Conservation (phyloP, 208 protist species). For the Leishmania major region DNA sequence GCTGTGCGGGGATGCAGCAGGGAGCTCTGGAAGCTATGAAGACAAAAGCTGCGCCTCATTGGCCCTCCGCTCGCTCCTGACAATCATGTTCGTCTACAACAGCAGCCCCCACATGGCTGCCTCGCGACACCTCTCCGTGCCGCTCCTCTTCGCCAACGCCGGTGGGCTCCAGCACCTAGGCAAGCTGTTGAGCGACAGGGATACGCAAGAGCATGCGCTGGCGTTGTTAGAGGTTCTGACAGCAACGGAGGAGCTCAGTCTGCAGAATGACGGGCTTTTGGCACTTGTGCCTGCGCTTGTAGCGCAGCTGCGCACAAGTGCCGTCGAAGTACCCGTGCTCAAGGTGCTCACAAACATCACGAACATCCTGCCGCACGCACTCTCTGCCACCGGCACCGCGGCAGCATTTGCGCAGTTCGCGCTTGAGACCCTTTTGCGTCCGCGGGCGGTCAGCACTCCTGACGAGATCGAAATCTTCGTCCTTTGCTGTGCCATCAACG, state of each 20-base stretch:
- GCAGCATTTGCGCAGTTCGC: conserved; percentile 1
- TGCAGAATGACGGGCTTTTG: conserved; percentile 3
- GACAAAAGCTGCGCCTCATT: conserved; percentile 12
- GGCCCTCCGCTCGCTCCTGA: conserved; percentile 29
- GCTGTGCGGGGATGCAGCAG: not conserved
- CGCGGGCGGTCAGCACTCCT: not conserved
- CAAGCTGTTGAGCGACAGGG: conserved; percentile 1
- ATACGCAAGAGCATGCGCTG: conserved; percentile 6
- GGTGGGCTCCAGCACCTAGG: conserved; percentile 41
- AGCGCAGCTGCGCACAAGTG: not conserved
- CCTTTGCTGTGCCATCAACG: conserved; percentile 77
- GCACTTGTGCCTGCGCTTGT: conserved; percentile 21
- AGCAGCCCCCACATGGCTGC: not conserved
- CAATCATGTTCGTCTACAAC: conserved; percentile 49
- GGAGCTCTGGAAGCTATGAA: not conserved
- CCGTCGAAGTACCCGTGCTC: conserved; percentile 18
- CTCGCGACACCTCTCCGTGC: conserved; percentile 20
- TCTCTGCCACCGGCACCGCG: not conserved
- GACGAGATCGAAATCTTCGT: conserved; percentile 51
- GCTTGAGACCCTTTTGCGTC: not conserved
- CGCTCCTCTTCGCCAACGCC: conserved; percentile 31
- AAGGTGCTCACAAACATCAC: conserved; percentile 78
- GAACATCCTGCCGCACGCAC: conserved; percentile 29
- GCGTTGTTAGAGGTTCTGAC: conserved; percentile 56
- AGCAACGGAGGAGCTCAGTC: conserved; percentile 15